Evolutionary conservation across 768 basidiomycete genomes (phyloP).

Genomic region (Suillus subluteus): DNA sequence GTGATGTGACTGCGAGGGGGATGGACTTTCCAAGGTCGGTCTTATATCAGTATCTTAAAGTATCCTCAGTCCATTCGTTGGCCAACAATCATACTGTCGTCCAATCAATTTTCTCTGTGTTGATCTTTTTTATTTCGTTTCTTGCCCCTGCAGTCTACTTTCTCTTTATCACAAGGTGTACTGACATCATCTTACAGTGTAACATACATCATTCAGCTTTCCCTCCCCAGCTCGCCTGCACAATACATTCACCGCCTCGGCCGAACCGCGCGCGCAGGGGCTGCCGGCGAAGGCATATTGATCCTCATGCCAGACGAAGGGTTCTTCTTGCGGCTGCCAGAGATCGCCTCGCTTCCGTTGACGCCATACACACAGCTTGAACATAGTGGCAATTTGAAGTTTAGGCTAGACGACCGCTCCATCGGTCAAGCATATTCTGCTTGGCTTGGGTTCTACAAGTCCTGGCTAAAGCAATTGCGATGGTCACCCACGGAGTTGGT

Average conservation of each 20-base stretch:
- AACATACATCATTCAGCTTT: constrained; percentile 62
- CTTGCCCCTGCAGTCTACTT: not conserved
- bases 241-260: constrained; percentile 84
- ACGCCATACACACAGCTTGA: constrained; percentile 32
- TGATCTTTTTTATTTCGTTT: not conserved
- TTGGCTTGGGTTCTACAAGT: constrained; percentile 62
- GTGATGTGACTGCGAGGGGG: constrained; percentile 64
- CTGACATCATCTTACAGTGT: constrained; percentile 40
- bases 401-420: constrained; percentile 37
- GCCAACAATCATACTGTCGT: not conserved
- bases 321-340: constrained; percentile 47
- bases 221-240: constrained; percentile 69
- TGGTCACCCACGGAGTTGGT: constrained; percentile 47
- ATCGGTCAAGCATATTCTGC: constrained; percentile 58
- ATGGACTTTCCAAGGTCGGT: constrained; percentile 67
- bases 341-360: constrained; percentile 46
- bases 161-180: not conserved
- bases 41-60: not conserved
- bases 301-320: constrained; percentile 56
- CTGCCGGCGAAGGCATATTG: constrained; percentile 60
- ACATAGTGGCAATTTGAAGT: constrained; percentile 26
- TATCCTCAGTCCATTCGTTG: not conserved
- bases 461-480: constrained; percentile 37
- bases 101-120: constrained; percentile 3
- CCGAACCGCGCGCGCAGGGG: constrained; percentile 76